Percentiles rank a stretch among this genome's conserved stretches.
Conservation (phyloP, 2,329 filamentous ascomycete species). For the Calonectria pauciramosa region DNA sequence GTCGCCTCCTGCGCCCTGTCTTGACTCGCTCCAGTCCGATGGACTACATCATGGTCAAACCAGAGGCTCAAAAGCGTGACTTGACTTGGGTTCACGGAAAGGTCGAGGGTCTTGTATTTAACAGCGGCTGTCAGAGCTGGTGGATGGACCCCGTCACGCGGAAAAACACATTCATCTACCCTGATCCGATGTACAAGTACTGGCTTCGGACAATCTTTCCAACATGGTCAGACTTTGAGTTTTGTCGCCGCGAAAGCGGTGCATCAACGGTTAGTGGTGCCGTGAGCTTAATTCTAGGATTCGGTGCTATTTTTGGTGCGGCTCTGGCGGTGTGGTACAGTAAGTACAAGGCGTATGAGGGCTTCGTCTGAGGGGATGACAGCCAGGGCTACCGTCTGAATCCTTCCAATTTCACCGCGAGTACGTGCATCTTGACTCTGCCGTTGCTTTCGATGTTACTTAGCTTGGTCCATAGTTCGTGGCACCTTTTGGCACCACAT, state of each 20-base stretch:
- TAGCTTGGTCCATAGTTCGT: too few species aligned
- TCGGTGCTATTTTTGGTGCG: neutral
- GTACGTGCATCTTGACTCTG: too few species aligned
- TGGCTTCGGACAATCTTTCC: constrained; percentile 19
- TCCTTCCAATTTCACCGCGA: too few species aligned
- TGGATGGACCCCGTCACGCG: constrained; percentile 16
- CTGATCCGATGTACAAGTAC: constrained; percentile 18
- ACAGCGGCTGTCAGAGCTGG: constrained; percentile 23
- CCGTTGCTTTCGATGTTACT: too few species aligned
- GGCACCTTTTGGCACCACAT: too few species aligned
- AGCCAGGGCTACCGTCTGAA: too few species aligned
- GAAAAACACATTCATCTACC: constrained; percentile 22
- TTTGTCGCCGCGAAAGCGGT: constrained; percentile 1
- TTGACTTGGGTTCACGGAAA: constrained; percentile 9
- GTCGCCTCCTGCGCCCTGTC: constrained; percentile 12
- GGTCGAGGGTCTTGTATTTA: constrained; percentile 11
- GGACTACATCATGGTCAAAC: constrained; percentile 17
- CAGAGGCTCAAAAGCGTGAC: constrained; percentile 16
- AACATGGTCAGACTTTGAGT: constrained; percentile 12
- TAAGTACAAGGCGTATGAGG: neutral
- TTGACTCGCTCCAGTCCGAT: neutral
- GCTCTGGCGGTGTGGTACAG: neutral
- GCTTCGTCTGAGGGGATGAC: neutral
- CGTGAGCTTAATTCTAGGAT: neutral
- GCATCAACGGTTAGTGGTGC: neutral